phyloP scores from a whole-genome alignment of 1,284 basidiomycete species.

The Rhodotorula mucilaginosa region DNA sequence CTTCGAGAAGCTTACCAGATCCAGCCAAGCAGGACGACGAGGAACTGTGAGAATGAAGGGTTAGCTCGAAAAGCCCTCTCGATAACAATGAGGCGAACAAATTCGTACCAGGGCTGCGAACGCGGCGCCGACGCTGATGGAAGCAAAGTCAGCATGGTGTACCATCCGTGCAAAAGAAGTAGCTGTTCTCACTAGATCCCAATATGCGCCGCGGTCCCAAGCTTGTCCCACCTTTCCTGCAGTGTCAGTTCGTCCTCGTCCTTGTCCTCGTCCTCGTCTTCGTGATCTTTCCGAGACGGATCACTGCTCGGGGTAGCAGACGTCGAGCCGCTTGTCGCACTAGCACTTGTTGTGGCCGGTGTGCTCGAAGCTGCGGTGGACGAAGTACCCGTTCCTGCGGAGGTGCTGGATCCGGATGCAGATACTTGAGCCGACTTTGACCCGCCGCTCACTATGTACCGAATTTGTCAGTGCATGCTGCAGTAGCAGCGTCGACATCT shows the following conservation, averaged over 20 bases:
- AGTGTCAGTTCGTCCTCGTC: neutral
- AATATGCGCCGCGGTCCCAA: conserved; percentile 10
- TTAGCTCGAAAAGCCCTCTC: neutral
- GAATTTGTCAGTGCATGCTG: too few relatives aligned
- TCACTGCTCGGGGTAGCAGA: neutral
- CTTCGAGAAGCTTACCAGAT: conserved; percentile 4
- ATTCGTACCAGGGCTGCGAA: neutral
- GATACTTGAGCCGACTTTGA: too few relatives aligned
- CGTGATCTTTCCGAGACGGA: neutral
- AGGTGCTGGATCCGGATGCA: too few relatives aligned
- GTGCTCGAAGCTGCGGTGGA: neutral
- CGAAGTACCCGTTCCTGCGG: too few relatives aligned
- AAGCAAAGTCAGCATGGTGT: neutral
- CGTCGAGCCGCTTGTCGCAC: neutral
- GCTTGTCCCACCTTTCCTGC: conserved; percentile 20
- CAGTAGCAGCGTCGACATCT: accelerated
- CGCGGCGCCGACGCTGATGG: neutral
- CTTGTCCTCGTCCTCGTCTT: neutral
- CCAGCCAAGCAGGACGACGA: conserved; percentile 24
- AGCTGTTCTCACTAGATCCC: conserved; percentile 11
- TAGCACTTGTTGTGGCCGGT: neutral
- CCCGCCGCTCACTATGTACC: neutral
- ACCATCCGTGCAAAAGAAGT: too few relatives aligned
- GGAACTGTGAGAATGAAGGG: conserved; percentile 1
- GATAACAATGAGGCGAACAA: too few relatives aligned